These are phyloP conservation scores for Flaveria robusta DNA, from an alignment of 129 eudicot genomes.

Conservation along the genomic window DNA sequence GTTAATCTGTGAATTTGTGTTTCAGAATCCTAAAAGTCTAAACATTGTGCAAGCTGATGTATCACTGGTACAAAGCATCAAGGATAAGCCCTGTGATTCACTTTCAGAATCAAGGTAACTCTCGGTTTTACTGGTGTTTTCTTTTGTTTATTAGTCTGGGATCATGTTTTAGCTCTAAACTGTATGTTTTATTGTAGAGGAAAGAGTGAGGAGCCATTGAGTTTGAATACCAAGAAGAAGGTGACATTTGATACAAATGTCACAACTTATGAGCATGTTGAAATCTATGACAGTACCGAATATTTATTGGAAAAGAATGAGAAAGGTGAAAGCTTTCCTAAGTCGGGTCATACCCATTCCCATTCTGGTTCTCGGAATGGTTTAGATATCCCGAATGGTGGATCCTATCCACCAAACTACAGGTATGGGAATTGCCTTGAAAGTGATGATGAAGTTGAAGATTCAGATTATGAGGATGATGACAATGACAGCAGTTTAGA, in stretches of 20 bases:
- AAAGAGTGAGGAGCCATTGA: constrained; percentile 54
- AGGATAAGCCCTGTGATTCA: constrained; percentile 32
- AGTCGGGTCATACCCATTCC: constrained; percentile 34
- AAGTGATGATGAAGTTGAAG: constrained; percentile 81
- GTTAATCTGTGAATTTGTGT: constrained; percentile 29
- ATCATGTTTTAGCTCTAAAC: not conserved
- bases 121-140: not conserved
- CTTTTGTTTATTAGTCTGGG: not conserved
- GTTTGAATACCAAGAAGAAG: constrained; percentile 60
- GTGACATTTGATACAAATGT: constrained; percentile 87
- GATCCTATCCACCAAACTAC: constrained; percentile 78
- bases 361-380: constrained; percentile 49
- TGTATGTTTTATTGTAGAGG: constrained; percentile 32
- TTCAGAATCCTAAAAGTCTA: constrained; percentile 52
- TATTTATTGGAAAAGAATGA: constrained; percentile 52
- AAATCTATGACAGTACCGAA: constrained; percentile 58
- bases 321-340: constrained; percentile 38
- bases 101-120: constrained; percentile 56
- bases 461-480: constrained; percentile 56
- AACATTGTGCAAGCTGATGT: constrained; percentile 39
- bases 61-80: constrained; percentile 37
- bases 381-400: constrained; percentile 50
- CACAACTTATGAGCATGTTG: constrained; percentile 70
- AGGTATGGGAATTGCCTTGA: constrained; percentile 82
- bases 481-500: constrained; percentile 41